Evolutionary conservation across 352 stramenopile species (phyloP).

Genomic region (Plasmopara muralis): DNA sequence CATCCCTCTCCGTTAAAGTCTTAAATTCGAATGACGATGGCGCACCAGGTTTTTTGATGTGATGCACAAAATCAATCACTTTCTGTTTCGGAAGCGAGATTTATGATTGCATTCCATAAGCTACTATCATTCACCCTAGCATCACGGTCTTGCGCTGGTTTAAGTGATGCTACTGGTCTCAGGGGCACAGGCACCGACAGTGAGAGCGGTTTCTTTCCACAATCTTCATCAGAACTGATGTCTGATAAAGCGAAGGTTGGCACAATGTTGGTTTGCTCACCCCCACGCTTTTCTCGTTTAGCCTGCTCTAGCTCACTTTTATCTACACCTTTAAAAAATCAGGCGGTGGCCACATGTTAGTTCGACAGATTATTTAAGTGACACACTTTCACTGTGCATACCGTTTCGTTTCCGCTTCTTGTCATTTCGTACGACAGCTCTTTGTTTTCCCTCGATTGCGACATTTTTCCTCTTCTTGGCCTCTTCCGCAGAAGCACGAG

Average conservation of each 20-base stretch:
- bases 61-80: constrained; percentile 24
- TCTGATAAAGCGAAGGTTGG: constrained; percentile 31
- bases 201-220: constrained; percentile 16
- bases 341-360: too few relatives aligned
- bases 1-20: constrained; percentile 42
- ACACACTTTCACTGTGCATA: constrained; percentile 6
- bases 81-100: constrained; percentile 47
- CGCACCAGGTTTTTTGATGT: not conserved
- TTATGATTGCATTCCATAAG: constrained; percentile 27
- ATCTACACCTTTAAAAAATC: constrained; percentile 8
- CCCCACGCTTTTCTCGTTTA: constrained; percentile 15
- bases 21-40: not conserved
- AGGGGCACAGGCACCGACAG: constrained; percentile 18
- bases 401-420: constrained; percentile 35
- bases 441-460: constrained; percentile 11
- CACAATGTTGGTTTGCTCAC: constrained; percentile 6
- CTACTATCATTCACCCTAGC: constrained; percentile 10
- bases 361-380: not conserved
- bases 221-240: constrained; percentile 33
- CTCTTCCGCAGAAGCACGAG: constrained; percentile 6
- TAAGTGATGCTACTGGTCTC: constrained; percentile 8
- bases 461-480: constrained; percentile 8
- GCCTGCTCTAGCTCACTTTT: constrained; percentile 12
- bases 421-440: constrained; percentile 8
- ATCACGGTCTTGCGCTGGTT: constrained; percentile 12